Conservation (phyloP, 345 rosid species). For the Sonneratia alba region DNA sequence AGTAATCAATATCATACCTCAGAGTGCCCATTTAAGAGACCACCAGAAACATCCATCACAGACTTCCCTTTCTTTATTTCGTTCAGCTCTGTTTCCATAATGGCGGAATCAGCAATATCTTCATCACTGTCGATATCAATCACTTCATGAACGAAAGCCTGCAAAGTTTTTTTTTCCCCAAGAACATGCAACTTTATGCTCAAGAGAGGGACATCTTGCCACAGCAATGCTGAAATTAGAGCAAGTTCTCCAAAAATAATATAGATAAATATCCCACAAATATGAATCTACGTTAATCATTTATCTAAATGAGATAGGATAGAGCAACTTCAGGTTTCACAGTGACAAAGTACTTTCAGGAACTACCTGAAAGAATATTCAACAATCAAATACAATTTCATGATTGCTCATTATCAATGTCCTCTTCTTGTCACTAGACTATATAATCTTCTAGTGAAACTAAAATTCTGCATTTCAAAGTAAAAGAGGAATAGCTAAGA, state of each 20-base stretch:
- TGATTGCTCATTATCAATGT: no score
- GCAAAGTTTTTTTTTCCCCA: constrained; percentile 4
- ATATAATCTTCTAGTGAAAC: background rate
- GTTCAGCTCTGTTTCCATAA: constrained; percentile 28
- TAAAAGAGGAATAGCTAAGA: background rate
- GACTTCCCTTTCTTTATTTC: constrained; percentile 56
- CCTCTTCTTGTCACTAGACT: no score
- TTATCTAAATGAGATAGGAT: background rate
- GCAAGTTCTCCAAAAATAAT: background rate
- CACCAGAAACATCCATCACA: constrained; percentile 19
- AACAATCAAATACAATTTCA: background rate
- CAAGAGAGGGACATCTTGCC: background rate
- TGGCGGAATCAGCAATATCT: constrained; percentile 27
- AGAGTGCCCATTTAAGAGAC: constrained; percentile 9
- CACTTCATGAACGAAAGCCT: constrained; percentile 39
- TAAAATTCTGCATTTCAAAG: background rate
- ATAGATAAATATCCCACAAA: background rate
- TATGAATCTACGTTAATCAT: background rate
- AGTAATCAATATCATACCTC: background rate
- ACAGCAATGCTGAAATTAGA: background rate
- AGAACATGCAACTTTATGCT: background rate
- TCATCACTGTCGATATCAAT: constrained; percentile 55
- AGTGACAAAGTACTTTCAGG: background rate
- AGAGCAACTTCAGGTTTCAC: background rate
- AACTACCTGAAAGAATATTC: background rate